These are phyloP conservation scores for Coemansia sp. DNA, from an alignment of 192 early-diverging fungal species.

Conservation along the genomic window DNA sequence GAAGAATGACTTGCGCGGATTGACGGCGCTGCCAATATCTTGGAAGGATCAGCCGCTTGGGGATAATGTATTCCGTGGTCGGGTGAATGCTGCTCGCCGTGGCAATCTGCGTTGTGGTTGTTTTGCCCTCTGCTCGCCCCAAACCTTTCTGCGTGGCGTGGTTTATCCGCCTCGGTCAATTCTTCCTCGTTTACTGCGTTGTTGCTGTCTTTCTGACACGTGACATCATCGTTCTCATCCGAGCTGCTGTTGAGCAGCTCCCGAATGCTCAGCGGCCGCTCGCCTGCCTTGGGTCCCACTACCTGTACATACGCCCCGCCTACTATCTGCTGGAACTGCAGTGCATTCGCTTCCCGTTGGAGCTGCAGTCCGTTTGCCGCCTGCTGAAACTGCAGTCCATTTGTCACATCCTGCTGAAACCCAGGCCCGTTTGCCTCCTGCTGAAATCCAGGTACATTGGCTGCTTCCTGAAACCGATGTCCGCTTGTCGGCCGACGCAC, in stretches of 20 bases:
- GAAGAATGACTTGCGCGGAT: not conserved
- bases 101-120: not conserved
- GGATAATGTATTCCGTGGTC: not conserved
- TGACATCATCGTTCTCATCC: slow-evolving; percentile 4
- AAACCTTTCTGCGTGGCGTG: slow-evolving; percentile 1
- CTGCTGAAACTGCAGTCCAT: no score
- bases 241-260: slow-evolving; percentile 30
- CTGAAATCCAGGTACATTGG: no score
- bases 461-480: not conserved
- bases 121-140: not conserved
- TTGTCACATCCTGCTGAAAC: no score
- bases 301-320: not conserved
- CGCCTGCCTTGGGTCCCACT: not conserved
- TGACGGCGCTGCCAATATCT: not conserved
- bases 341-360: no score
- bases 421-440: no score
- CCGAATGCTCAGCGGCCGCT: slow-evolving; percentile 28
- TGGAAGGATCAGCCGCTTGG: slow-evolving; percentile 10
- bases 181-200: not conserved
- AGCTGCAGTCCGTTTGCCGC: no score
- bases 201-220: not conserved
- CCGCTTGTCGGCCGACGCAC: not conserved
- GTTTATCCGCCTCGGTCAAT: slow-evolving; percentile 17
- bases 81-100: not conserved
- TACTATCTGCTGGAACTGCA: not conserved